Conservation (phyloP, 2,329 filamentous ascomycete genomes). For the Penicillium sumatraense region DNA sequence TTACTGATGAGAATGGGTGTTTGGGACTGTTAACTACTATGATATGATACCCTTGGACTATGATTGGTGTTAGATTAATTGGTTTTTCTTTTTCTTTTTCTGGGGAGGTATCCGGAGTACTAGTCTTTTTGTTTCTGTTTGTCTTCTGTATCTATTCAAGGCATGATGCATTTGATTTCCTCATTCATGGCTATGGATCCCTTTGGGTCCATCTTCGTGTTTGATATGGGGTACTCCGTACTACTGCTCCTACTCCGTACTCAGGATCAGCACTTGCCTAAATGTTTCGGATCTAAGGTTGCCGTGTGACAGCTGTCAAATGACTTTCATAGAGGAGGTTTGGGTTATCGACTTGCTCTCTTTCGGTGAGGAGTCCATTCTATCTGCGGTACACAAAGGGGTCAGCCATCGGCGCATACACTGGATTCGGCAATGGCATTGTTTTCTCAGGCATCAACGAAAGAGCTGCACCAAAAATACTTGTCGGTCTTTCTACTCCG, state of each 20-base stretch:
- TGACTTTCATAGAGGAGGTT: neutral
- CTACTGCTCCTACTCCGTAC: no score
- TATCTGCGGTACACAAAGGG: constrained; percentile 4
- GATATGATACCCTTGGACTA: constrained; percentile 23
- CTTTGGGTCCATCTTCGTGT: neutral
- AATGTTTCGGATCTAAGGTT: neutral
- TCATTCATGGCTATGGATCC: neutral
- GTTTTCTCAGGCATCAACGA: neutral
- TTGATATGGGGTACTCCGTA: no score
- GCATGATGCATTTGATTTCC: constrained; percentile 1
- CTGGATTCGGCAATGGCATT: constrained; percentile 3
- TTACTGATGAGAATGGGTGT: constrained; percentile 4
- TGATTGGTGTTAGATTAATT: constrained; percentile 13
- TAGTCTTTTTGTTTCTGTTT: neutral
- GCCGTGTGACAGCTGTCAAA: constrained; percentile 4
- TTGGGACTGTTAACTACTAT: constrained; percentile 16
- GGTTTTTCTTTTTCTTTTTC: neutral
- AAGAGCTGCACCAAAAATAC: neutral
- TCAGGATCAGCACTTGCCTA: neutral
- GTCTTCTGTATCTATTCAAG: neutral
- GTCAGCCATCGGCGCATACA: constrained; percentile 4
- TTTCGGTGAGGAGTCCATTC: neutral
- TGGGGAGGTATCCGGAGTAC: no score
- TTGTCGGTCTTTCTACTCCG: neutral
- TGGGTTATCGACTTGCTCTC: neutral